phyloP scores from a whole-genome alignment of 2,329 filamentous ascomycete genomes.

The Lachnellula hyalina region DNA sequence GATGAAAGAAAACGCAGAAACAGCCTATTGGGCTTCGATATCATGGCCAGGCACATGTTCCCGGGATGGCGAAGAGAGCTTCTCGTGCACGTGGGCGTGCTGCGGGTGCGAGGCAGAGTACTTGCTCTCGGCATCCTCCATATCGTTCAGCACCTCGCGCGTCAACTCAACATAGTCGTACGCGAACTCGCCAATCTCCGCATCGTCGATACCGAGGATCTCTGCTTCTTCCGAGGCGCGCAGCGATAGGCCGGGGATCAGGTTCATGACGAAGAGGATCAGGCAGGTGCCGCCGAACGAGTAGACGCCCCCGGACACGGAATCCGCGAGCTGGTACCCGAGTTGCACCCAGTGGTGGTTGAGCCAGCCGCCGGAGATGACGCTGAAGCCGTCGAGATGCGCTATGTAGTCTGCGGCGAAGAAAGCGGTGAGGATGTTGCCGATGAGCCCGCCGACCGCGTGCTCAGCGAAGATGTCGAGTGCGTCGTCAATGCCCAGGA shows the following conservation, averaged over 20 bases:
- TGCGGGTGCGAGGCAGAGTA: conserved; percentile 1
- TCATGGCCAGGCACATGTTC: neutral
- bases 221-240: conserved; percentile 74
- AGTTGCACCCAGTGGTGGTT: conserved; percentile 81
- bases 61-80: neutral
- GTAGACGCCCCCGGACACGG: conserved; percentile 68
- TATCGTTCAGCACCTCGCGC: conserved; percentile 6
- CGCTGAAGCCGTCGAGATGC: conserved; percentile 64
- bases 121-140: conserved; percentile 7
- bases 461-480: conserved; percentile 87
- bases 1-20: neutral
- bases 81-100: neutral
- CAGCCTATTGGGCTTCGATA: neutral
- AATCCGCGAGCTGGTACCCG: conserved; percentile 79
- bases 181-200: conserved; percentile 90
- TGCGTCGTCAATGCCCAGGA: conserved; percentile 74
- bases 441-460: conserved; percentile 70
- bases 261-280: conserved; percentile 75
- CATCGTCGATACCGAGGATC: conserved; percentile 79
- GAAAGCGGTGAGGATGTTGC: conserved; percentile 73
- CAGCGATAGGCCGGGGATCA: conserved; percentile 69
- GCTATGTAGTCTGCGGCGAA: conserved; percentile 81
- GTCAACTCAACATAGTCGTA: conserved; percentile 81
- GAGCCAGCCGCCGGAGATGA: conserved; percentile 73
- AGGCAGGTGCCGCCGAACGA: conserved; percentile 73